Evolutionary conservation across 192 early-diverging fungal species (phyloP), one percentile per base, ranked within the genome.

Genomic region (Coemansia sp.): DNA sequence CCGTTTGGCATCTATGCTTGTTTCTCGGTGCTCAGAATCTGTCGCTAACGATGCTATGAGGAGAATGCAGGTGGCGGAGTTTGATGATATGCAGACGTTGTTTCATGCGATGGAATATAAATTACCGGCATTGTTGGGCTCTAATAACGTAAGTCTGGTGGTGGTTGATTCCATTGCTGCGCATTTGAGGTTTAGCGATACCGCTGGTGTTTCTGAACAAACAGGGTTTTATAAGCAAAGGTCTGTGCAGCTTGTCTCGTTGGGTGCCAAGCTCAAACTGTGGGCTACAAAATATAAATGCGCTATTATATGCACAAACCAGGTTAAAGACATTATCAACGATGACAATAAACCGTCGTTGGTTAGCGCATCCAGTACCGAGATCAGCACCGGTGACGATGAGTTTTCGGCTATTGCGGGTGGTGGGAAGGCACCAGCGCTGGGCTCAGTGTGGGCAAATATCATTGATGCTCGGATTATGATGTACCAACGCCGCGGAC

Each of bases 141-240:
- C 72, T 4, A 80, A 85, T 22, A 70, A 75, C 2, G 85, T 95
- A 36, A 75, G 86, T n/a, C 72, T 96, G 45, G 75, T 98, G 18
- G 86, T 96, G 8, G 86, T 98, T 38, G 96, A 98, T 74, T 94
- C 94, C 0, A 91, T 98, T 22, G 86, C 92, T 5, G 90, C 91
- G 8, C 88, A 90, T 43, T 89, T 94, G 55, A 62, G 72, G 14
- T 76, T 61, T 32, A 61, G 36, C 51, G 73, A 28, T 28, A 28
- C 64, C 57, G 70, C 56, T 4, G 59, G 51, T 55, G 51, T 51
- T 20, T 0, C 45, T 15, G 18, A 54, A 56, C 2, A 51, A 54
- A 6, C 66, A 77, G 32, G 52, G 41, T 81, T 79, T 41, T 86
- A 79, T 56, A 60, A 56, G 37, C 58, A 86, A 41, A 79, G 89